Base-by-base conservation (phyloP, 176 grass and related monocot species). In the Oryza coarctata region DNA sequence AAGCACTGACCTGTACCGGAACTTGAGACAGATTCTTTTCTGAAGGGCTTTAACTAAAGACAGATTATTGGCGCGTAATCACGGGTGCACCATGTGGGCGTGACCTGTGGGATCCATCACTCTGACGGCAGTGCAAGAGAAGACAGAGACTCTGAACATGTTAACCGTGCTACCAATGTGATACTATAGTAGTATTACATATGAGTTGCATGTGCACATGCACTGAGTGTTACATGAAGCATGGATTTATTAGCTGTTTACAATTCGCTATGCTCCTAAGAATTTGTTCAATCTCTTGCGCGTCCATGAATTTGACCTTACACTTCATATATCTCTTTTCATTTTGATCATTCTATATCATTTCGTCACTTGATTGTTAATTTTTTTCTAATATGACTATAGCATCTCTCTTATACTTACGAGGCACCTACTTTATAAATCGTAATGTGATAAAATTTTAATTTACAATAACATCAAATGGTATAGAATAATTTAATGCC, bases 171-270 rank as follows among this genome's bases (percentile, higher is more conserved):
- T 20, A 27, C 15, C 20, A 55, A 6, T 49, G 41, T 23, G 52
- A 52, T 28, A 45, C 15, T 18, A 49, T 5, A 6, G 45, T 17
- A 49, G 15, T 14, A 20, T 40, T 35, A 12, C 20, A 17, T 35
- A 31, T 22, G 71, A 73, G 65, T 23, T 57, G 65, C 77, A 68
- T 80, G 65, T 70, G 65, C 44, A 29, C 12, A 68, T 33, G 31
- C 55, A 9, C 7, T 35, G 40, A 20, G 14, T 11, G 3, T 17
- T 22, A 23, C 26, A 58, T 22, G 64, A n/a, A 25, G 31, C 44
- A 60, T 40, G 45, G 45, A 3, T 45, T 23, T 12, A 58, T 60
- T 39, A 81, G 65, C 32, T 70, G 78, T 70, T 33, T 60, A n/a
- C n/a, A n/a, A n/a, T n/a, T n/a, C n/a, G n/a, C n/a, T n/a, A n/a